Conservation (phyloP, 2,329 filamentous ascomycete genomes). For the Claviceps sp. region DNA sequence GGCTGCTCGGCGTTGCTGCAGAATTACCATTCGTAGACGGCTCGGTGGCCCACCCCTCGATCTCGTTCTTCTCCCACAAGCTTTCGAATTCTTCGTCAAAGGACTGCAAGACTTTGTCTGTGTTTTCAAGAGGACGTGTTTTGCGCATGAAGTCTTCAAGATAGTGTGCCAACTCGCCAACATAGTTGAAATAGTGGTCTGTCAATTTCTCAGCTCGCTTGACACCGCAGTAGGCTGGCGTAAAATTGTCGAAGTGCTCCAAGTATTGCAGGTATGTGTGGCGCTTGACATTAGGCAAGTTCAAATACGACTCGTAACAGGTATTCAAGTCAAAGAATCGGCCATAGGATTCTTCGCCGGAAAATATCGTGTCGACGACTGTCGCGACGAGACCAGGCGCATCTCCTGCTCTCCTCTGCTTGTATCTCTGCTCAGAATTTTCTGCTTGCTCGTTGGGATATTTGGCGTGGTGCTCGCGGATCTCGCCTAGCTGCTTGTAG, state of each 20-base stretch:
- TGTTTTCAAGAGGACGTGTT: constrained; percentile 73
- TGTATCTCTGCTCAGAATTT: constrained; percentile 88
- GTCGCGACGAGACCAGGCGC: constrained; percentile 50
- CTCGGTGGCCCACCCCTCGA: constrained; percentile 65
- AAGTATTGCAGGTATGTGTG: constrained; percentile 87
- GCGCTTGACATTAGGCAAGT: constrained; percentile 74
- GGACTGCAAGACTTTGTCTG: constrained; percentile 59
- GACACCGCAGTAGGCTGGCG: constrained; percentile 56
- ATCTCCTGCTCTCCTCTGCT: constrained; percentile 48
- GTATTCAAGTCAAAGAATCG: constrained; percentile 81
- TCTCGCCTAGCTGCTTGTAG: constrained; percentile 67
- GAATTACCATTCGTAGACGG: constrained; percentile 19
- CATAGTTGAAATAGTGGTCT: constrained; percentile 83
- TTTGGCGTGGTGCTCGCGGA: constrained; percentile 77
- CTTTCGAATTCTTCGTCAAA: constrained; percentile 78
- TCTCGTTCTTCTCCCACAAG: constrained; percentile 66
- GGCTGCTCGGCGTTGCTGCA: constrained; percentile 20
- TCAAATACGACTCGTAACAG: constrained; percentile 79
- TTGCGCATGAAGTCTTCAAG: constrained; percentile 79
- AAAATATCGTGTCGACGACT: constrained; percentile 83
- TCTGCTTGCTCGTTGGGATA: constrained; percentile 94
- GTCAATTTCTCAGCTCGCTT: constrained; percentile 77
- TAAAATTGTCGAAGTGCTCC: constrained; percentile 79
- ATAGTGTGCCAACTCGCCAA: constrained; percentile 67
- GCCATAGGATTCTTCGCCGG: constrained; percentile 86